phyloP scores from a whole-genome alignment of 2,329 filamentous ascomycete genomes.

The Dactylellina sp. region DNA sequence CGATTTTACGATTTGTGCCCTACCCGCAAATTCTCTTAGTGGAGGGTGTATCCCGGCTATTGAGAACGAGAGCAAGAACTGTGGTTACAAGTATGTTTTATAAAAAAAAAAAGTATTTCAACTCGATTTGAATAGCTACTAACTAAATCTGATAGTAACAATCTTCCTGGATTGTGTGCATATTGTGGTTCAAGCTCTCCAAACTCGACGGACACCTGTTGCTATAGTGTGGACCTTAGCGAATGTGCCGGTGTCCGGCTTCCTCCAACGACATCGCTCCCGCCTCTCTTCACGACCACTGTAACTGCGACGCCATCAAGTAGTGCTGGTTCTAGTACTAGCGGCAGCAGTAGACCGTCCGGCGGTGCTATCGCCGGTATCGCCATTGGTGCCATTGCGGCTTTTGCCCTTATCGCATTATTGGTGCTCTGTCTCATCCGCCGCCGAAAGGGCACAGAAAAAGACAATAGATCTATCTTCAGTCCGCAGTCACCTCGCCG shows the following conservation, averaged over 20 bases:
- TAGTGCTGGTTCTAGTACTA: slow-evolving; percentile 58
- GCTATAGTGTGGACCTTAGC: slow-evolving; percentile 80
- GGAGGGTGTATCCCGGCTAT: slow-evolving; percentile 79
- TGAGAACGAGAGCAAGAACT: slow-evolving; percentile 85
- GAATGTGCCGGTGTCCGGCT: slow-evolving; percentile 81
- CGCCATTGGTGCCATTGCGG: slow-evolving; percentile 82
- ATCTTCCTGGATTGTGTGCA: slow-evolving; percentile 80
- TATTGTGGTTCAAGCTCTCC: slow-evolving; percentile 86
- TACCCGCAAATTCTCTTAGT: slow-evolving; percentile 82
- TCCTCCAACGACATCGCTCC: slow-evolving; percentile 78
- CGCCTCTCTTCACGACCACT: slow-evolving; percentile 70
- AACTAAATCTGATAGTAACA: slow-evolving; percentile 61
- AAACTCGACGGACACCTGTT: slow-evolving; percentile 96
- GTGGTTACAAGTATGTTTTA: slow-evolving; percentile 74
- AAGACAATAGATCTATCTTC: slow-evolving; percentile 70
- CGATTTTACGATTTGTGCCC: slow-evolving; percentile 89
- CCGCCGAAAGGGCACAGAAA: slow-evolving; percentile 71
- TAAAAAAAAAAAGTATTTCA: background rate
- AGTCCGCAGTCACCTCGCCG: slow-evolving; percentile 84
- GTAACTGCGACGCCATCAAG: slow-evolving; percentile 64
- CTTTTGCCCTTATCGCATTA: slow-evolving; percentile 75
- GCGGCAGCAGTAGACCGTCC: slow-evolving; percentile 70
- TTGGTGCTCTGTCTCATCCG: slow-evolving; percentile 75
- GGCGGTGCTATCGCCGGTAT: slow-evolving; percentile 93
- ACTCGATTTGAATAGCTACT: slow-evolving; percentile 60